Evolutionary conservation across 371 early-diverging fungal genomes (phyloP), one percentile per base, ranked within the genome.

Genomic region (Saksenaea vasiformis): DNA sequence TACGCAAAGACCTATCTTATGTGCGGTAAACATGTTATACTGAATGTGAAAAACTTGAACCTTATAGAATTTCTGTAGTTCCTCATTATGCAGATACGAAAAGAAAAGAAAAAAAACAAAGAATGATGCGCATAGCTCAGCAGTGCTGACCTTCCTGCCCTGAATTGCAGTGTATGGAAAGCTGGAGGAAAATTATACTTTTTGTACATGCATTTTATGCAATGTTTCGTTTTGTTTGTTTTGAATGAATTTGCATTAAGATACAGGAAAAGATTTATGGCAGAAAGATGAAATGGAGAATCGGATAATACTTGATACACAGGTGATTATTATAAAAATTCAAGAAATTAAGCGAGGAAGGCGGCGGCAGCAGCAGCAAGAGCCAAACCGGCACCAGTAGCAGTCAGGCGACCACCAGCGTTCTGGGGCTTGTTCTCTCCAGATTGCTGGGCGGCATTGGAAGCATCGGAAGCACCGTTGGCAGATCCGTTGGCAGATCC

Each of bases 361-460:
- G 17, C 53, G 31, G 61, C 17, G 51, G 51, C 51, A 26, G 22
- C 47, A 28, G 38, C 51, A 14, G 60, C 60, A 3, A 39, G 26
- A 37, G 44, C 41, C 47, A 60, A 44, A 60, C 60, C 54, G 22
- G 54, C 61, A 22, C 53, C 61, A 61, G 26, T 53, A 36, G 53
- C 53, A n/a, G 61, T 31, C 54, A 47, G 35, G 26, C 24, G 41
- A 35, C 34, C 34, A 57, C 58, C 58, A 26, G 58, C 58, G 22
- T 41, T 57, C 19, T 34, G 11, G 22, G 51, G 51, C 51, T 47
- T 47, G 19, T 47, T 9, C 0, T 22, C 51, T 10, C 51, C 51
- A 47, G 51, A 17, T 37, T 41, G 39, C 24, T 57, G 58, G 22
- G 37, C 39, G 11, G 58, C 51, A 9, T 27, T 36, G 41, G 37